Conservation (phyloP, 371 early-diverging fungal species). For the Chytridium lagenaria region DNA sequence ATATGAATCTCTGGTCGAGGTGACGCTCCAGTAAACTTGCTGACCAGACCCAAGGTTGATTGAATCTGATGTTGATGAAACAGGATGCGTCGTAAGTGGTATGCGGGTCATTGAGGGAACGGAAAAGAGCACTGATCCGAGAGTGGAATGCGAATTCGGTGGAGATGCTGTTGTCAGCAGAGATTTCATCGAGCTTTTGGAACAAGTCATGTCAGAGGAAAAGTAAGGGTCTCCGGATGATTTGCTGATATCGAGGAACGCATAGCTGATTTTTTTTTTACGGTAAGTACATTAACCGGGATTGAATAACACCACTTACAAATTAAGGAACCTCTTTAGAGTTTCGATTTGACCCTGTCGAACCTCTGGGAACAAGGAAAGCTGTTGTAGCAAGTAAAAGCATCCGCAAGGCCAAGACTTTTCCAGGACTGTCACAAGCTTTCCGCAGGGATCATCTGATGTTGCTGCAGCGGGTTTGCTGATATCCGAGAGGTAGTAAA, state of each 20-base stretch:
- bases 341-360: constrained; percentile 26
- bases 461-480: not conserved
- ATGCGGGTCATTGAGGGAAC: constrained; percentile 23
- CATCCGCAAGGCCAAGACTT: not conserved
- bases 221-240: constrained; percentile 12
- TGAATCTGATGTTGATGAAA: not conserved
- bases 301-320: constrained; percentile 11
- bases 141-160: constrained; percentile 22
- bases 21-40: not conserved
- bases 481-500: not conserved
- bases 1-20: constrained; percentile 8
- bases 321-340: constrained; percentile 25
- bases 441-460: constrained; percentile 9
- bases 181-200: constrained; percentile 14
- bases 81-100: constrained; percentile 17
- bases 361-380: constrained; percentile 22
- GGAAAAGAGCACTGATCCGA: not conserved
- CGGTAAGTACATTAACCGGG: not conserved
- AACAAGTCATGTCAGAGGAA: constrained; percentile 3
- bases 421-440: not conserved
- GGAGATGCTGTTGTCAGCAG: constrained; percentile 6
- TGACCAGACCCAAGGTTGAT: constrained; percentile 7
- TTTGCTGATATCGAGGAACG: constrained; percentile 11
- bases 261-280: constrained; percentile 16
- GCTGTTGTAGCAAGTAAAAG: constrained; percentile 25